Conservation (phyloP, 2,329 filamentous ascomycete genomes). For the Aspergillus pseudoterreus region DNA sequence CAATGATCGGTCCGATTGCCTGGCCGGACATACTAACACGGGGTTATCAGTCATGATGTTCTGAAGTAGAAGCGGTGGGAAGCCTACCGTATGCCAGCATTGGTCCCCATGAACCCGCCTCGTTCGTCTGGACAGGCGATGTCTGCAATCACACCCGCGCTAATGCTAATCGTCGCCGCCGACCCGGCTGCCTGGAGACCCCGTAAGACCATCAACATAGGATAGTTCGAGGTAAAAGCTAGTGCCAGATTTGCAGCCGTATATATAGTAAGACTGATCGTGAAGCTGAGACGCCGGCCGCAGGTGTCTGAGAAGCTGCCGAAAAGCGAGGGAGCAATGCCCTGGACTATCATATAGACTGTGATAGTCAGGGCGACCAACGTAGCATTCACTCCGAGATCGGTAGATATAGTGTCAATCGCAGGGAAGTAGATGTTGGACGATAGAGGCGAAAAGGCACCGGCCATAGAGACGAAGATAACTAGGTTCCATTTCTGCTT, state of each 20-base stretch:
- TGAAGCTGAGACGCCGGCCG: constrained; percentile 46
- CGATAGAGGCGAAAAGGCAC: constrained; percentile 41
- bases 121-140: constrained; percentile 37
- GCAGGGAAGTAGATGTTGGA: constrained; percentile 48
- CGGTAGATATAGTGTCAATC: constrained; percentile 25
- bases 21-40: constrained; percentile 39
- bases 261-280: constrained; percentile 47
- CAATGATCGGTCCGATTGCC: constrained; percentile 44
- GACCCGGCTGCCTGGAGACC: constrained; percentile 7
- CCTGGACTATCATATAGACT: constrained; percentile 51
- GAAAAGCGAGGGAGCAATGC: constrained; percentile 49
- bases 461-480: constrained; percentile 19
- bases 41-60: neutral
- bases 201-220: constrained; percentile 7
- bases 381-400: constrained; percentile 25
- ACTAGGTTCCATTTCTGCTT: constrained; percentile 37
- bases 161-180: constrained; percentile 13
- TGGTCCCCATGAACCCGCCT: constrained; percentile 35
- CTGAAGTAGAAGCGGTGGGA: too few species aligned
- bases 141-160: constrained; percentile 41
- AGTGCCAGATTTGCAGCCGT: constrained; percentile 47
- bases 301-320: constrained; percentile 47
- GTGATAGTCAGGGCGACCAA: constrained; percentile 36
- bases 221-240: constrained; percentile 18
- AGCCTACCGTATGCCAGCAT: neutral